These are phyloP conservation scores for Nematodospora anomalae DNA, from an alignment of 1,139 yeast genomes.

Conservation along the genomic window DNA sequence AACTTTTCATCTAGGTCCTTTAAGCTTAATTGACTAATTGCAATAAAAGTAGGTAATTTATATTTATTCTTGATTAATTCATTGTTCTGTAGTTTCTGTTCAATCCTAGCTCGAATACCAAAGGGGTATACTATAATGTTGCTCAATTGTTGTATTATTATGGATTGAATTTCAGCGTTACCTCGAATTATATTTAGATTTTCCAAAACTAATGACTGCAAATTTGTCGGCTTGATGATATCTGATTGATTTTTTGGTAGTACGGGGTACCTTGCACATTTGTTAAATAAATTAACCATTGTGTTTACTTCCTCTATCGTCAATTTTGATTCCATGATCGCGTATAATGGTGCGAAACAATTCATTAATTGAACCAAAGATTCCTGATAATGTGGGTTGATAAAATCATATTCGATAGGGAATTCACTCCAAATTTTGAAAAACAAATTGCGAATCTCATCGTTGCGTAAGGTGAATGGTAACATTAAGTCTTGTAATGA, in stretches of 20 bases:
- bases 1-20: conserved; percentile 41
- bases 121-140: conserved; percentile 57
- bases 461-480: conserved; percentile 4
- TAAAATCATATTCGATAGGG: conserved; percentile 58
- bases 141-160: conserved; percentile 53
- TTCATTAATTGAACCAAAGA: conserved; percentile 51
- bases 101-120: conserved; percentile 56
- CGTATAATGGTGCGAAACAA: conserved; percentile 49
- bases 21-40: conserved; percentile 56
- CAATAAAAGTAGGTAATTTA: conserved; percentile 66
- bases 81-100: conserved; percentile 29
- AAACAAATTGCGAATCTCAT: conserved; percentile 38
- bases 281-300: conserved; percentile 50
- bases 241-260: conserved; percentile 44
- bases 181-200: conserved; percentile 39
- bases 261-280: conserved; percentile 68
- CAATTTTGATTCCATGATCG: conserved; percentile 30
- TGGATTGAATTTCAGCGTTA: conserved; percentile 37
- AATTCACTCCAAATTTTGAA: conserved; percentile 67
- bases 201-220: conserved; percentile 53
- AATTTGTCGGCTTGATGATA: conserved; percentile 46
- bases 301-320: conserved; percentile 37
- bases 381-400: conserved; percentile 54
- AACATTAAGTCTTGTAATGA: conserved; percentile 49
- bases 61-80: conserved; percentile 26